Base-by-base conservation (phyloP, 2,329 filamentous ascomycete species). In the Pseudogymnoascus sp. region DNA sequence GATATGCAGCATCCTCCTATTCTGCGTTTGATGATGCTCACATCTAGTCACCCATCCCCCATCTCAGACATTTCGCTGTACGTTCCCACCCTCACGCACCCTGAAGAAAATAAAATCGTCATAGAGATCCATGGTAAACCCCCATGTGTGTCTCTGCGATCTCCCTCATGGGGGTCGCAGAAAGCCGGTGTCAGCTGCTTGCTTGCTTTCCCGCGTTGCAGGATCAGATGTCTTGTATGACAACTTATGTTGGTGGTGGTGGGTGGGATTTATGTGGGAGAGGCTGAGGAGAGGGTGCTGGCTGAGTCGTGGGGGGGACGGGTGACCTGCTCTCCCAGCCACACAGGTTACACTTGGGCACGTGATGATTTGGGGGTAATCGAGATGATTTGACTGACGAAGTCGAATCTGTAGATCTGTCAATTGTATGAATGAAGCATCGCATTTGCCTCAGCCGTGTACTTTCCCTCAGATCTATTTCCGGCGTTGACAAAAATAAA, bases 171-270 rank as follows among this genome's bases (percentile, higher is more conserved):
- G 43, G 14, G 41, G 21, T 45, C 43, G 43, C 23, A 52, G 43
- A 52, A 52, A 52, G 43, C 23, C 23, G 43, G 43, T 52, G 43
- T 52, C 43, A 31, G 43, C 43, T 52, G 43, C 43, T 52, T 52
- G 29, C 10, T 49, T 21, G 12, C 12, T 6, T 26, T 49, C 23
- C 43, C 23, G 43, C 43, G n/a, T 26, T 10, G 1, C 2, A 3
- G 29, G 43, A 52, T 52, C 23, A 52, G 23, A 31, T 52, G 23
- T 16, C 43, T 31, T 52, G 43, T 10, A 52, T 31, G 23, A 52
- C 43, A 16, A 26, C 23, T 1, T 6, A 26, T 4, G 2, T 26
- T 26, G 23, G 23, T 26, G 23, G 23, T 26, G 23, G 5, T 26
- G 43, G 3, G 1, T 52, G 43, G 29, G 23, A 31, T 6, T 4